A percentile compares a stretch with the other conserved stretches of the same genome.
Conservation (phyloP, 2,329 filamentous ascomycete genomes). For the Lachnellula suecica region DNA sequence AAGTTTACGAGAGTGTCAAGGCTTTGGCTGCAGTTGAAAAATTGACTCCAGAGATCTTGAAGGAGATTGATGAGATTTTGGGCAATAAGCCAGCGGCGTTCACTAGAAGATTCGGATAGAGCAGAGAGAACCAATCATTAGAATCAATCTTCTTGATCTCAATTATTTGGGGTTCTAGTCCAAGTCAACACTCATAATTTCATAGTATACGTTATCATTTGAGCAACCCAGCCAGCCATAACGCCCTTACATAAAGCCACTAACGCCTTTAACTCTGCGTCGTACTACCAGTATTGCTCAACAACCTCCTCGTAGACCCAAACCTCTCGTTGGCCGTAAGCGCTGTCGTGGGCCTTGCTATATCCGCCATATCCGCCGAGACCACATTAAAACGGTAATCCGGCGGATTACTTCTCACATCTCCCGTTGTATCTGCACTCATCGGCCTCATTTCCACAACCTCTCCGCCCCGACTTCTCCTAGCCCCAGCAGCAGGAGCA, state of each 20-base stretch:
- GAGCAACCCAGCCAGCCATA: background rate
- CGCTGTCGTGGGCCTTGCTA: constrained; percentile 16
- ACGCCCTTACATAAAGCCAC: background rate
- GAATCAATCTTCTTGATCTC: too few species aligned
- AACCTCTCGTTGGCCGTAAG: constrained; percentile 13
- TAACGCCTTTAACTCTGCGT: too few species aligned
- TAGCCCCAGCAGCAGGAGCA: background rate
- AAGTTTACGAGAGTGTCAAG: constrained; percentile 59
- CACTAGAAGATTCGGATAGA: constrained; percentile 15
- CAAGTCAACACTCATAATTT: too few species aligned
- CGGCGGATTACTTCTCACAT: constrained; percentile 15
- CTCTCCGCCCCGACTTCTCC: background rate
- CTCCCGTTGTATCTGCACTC: background rate
- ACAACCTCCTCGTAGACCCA: constrained; percentile 12
- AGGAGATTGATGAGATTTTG: constrained; percentile 58
- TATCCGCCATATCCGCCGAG: constrained; percentile 9
- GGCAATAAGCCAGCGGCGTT: constrained; percentile 54
- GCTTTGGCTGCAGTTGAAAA: constrained; percentile 53
- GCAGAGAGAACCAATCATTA: background rate
- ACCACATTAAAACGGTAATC: constrained; percentile 20
- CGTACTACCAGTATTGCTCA: constrained; percentile 6
- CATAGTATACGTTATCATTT: too few species aligned
- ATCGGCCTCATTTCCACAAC: constrained; percentile 17
- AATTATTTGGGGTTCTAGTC: background rate
- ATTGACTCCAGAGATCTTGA: constrained; percentile 58